Conservation (phyloP, 106 monocot species). For the Posidonia australis region DNA sequence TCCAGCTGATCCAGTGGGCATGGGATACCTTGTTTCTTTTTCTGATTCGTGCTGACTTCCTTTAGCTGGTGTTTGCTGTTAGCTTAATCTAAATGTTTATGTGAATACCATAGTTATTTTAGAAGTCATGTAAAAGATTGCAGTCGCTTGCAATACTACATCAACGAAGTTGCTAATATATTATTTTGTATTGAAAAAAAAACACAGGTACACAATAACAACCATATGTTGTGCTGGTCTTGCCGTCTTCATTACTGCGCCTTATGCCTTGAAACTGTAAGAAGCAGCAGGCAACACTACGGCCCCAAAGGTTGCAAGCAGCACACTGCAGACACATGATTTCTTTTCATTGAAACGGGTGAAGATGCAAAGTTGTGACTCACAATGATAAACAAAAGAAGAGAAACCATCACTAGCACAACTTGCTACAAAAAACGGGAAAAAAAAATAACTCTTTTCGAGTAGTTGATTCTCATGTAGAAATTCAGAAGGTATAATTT, state of each 20-base stretch:
- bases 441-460: no score
- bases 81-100: background rate
- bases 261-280: constrained; percentile 48
- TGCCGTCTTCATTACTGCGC: constrained; percentile 83
- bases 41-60: no score
- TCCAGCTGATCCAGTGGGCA: no score
- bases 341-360: background rate
- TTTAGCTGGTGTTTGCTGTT: background rate
- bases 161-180: background rate
- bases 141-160: no score
- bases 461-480: background rate
- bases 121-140: no score
- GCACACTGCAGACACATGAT: constrained; percentile 36
- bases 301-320: constrained; percentile 86
- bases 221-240: constrained; percentile 87
- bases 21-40: no score
- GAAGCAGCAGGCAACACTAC: constrained; percentile 45
- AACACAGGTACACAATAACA: constrained; percentile 67
- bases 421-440: no score
- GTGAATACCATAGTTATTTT: no score
- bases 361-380: background rate
- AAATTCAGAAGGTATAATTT: background rate
- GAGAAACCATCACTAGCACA: no score
- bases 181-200: background rate
- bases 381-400: no score